Evolutionary conservation across 2,329 filamentous ascomycete genomes (phyloP), one percentile per base, ranked within the genome.

Genomic region (Fusarium nisikadoi): DNA sequence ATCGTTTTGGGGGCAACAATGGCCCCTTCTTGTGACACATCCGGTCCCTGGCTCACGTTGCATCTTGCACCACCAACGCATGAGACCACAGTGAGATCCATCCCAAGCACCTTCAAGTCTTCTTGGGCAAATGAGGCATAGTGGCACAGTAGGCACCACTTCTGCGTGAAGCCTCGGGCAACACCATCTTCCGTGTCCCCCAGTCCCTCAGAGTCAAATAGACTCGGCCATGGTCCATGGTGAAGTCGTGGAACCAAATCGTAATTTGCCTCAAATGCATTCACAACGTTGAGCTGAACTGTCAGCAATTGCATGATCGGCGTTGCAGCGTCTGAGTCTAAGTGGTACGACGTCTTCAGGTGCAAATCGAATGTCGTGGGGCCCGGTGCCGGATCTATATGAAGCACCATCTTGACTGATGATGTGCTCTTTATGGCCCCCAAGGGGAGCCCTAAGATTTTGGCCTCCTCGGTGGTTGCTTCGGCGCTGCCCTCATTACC

Each of bases 201-300:
- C 6, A 89, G 76, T 19, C 83, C 83, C 27, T 90, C 87, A 23
- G 88, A 84, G 57, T 90, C 87, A 80, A 98, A 99, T 75, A 97
- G 91, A 79, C 92, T 94, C 2, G 96, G 95, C 95, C 96, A 99
- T 5, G 90, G 86, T 53, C 92, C 91, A 0, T 87, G 81, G 80
- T 98, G 92, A 7, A 97, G 85, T 14, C 92, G 89, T 16, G 96
- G 94, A 17, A 91, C 87, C 69, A 98, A 90, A 70, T 97, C 94
- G 80, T 97, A 98, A 77, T 93, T 96, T 20, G 94, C 93, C 82
- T 97, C 94, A 76, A 99, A 98, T 0, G 95, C 94, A 54, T 90
- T 91, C 59, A 94, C 90, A 61, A 98, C 88, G 41, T 90, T 88
- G 9, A 98, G 81, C 58, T 92, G 90, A 42, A 93, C 87, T 2